These are phyloP conservation scores for Monosporascus sp. DNA, from an alignment of 2,329 filamentous ascomycete species.

Conservation along the genomic window DNA sequence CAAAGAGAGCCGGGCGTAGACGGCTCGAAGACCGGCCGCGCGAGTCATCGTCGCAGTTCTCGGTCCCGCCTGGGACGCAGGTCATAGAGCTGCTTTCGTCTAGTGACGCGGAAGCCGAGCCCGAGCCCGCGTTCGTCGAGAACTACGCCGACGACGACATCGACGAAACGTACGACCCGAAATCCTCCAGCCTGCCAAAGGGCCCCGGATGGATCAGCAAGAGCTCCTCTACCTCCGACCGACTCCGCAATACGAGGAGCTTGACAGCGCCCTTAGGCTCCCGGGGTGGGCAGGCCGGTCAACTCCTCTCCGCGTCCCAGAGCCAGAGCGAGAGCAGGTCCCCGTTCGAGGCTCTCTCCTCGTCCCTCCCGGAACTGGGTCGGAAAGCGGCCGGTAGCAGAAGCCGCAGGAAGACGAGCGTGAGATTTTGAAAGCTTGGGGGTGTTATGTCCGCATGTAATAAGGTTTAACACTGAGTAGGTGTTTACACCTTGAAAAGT, in stretches of 20 bases:
- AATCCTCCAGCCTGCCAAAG: constrained; percentile 9
- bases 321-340: neutral
- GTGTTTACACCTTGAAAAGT: too few species aligned
- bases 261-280: constrained; percentile 8
- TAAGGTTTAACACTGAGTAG: neutral
- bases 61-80: constrained; percentile 31
- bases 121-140: constrained; percentile 29
- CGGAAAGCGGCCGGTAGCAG: constrained; percentile 2
- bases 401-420: constrained; percentile 14
- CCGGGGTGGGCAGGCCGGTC: constrained; percentile 1
- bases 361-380: neutral
- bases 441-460: neutral
- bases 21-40: neutral
- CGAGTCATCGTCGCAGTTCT: constrained; percentile 17
- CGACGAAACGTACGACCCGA: constrained; percentile 29
- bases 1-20: constrained; percentile 1
- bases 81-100: constrained; percentile 30
- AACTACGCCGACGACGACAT: constrained; percentile 35
- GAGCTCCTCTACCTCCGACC: constrained; percentile 1
- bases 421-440: constrained; percentile 9
- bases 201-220: constrained; percentile 22
- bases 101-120: constrained; percentile 12
- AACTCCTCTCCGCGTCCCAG: constrained; percentile 10
- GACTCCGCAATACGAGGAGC: constrained; percentile 4
- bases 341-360: neutral